Base-by-base conservation (phyloP, 208 protist species). In the Trypanosomatidae sp. region DNA sequence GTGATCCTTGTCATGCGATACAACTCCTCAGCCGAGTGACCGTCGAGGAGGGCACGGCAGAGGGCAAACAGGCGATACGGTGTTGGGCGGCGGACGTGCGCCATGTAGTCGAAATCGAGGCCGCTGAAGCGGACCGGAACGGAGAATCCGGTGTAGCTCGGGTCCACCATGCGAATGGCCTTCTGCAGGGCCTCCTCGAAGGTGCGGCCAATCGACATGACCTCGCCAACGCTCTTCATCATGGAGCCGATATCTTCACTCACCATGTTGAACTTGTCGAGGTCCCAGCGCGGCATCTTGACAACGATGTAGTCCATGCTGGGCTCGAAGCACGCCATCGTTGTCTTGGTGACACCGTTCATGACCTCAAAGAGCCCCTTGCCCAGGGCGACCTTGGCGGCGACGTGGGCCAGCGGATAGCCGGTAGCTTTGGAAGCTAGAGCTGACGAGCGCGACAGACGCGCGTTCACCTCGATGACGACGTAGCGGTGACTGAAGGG, bases 121-220 rank as follows among this genome's bases (percentile, higher is more conserved):
- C 65, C 70, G 53, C 83, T 72, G 60, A 92, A 89, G 64, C 88
- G 76, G 43, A 65, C 74, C 9, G 91, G 88, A 25, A 92, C 79
- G 74, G 92, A 90, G 80, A 98, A 98, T 72, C 97, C 97, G 43
- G 73, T 80, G 79, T 91, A 76, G 47, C 73, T 73, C n/a, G 87
- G 84, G 76, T 98, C 95, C 33, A 98, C 95, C 97, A 99, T 99
- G 71, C 98, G 94, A 43, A 99, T 75, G 10, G 98, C 98, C 81
- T 99, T 99, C 82, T 99, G 98, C n/a, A 99, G 81, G 1, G 97
- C 92, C 90, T 99, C 98, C 85, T 99, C 98, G 79, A 99, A 99
- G 68, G 89, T 98, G 58, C 99, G 89, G 43, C 98, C 98, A 80
- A 99, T 99, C 12, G 98, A 80, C 99, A 99, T 99, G 30, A 99